These are phyloP conservation scores for Botrytis porri DNA, from an alignment of 2,329 filamentous ascomycete genomes.

Conservation along the genomic window DNA sequence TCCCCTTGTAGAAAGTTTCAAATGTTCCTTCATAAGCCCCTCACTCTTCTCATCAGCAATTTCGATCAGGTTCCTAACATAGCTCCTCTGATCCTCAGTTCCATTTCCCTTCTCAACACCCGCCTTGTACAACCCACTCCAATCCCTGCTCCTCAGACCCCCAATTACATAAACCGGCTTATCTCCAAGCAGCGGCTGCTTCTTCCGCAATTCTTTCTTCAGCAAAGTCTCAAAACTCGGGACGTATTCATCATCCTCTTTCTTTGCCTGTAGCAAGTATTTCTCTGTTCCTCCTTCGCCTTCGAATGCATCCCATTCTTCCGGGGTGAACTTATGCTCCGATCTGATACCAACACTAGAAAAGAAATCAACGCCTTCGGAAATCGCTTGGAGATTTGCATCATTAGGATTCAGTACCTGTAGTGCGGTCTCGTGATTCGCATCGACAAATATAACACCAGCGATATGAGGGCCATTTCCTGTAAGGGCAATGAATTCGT, in stretches of 20 bases:
- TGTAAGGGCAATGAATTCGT: constrained; percentile 23
- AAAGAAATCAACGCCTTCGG: constrained; percentile 14
- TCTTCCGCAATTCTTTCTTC: constrained; percentile 34
- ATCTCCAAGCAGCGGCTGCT: constrained; percentile 32
- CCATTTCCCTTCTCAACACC: constrained; percentile 39
- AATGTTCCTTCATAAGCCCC: constrained; percentile 34
- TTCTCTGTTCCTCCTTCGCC: constrained; percentile 26
- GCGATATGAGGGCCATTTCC: constrained; percentile 20
- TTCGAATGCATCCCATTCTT: constrained; percentile 24
- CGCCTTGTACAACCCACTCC: constrained; percentile 33
- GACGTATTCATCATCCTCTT: constrained; percentile 20
- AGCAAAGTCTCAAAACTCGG: constrained; percentile 35
- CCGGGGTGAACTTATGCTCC: constrained; percentile 22
- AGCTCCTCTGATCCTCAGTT: constrained; percentile 36
- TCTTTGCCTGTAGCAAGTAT: constrained; percentile 10
- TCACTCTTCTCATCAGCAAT: constrained; percentile 35
- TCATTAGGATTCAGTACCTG: constrained; percentile 22
- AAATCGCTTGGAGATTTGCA: constrained; percentile 16
- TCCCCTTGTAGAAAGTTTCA: constrained; percentile 36
- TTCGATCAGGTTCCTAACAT: constrained; percentile 34
- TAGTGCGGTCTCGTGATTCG: constrained; percentile 26
- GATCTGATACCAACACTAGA: not conserved
- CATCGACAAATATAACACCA: constrained; percentile 29
- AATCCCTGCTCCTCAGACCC: not conserved
- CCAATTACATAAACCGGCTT: constrained; percentile 27